phyloP scores from a whole-genome alignment of 176 grass and related monocot genomes.

The Cenchrus purpureus region DNA sequence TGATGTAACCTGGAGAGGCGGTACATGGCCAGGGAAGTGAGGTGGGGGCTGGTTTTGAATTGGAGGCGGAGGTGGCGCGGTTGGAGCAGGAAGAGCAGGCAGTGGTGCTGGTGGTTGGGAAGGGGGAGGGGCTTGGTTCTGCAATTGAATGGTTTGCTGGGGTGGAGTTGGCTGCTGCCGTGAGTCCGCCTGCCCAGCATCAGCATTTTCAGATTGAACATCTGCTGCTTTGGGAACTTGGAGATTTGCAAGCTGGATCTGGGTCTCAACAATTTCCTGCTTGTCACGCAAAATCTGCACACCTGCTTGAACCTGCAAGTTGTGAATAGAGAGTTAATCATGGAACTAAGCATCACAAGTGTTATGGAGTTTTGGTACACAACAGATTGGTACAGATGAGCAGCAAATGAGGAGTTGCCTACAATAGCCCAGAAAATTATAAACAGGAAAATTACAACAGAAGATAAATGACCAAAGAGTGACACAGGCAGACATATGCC shows the following conservation, averaged over 20 bases:
- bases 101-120: constrained; percentile 33
- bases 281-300: constrained; percentile 92
- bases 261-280: constrained; percentile 76
- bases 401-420: neutral
- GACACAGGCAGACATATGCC: neutral
- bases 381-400: constrained; percentile 2
- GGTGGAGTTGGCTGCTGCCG: constrained; percentile 39
- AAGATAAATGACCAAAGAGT: neutral
- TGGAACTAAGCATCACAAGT: neutral
- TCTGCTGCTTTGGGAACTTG: constrained; percentile 56
- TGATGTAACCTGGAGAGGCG: constrained; percentile 53
- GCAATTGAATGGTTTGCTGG: constrained; percentile 52
- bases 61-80: constrained; percentile 53
- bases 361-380: neutral
- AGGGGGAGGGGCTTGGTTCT: constrained; percentile 45
- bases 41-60: constrained; percentile 51
- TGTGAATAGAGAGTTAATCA: constrained; percentile 14
- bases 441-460: neutral
- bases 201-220: constrained; percentile 48
- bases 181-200: constrained; percentile 41
- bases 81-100: constrained; percentile 62
- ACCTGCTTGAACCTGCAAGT: constrained; percentile 70
- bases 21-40: constrained; percentile 52
- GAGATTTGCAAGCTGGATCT: constrained; percentile 74
- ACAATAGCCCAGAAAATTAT: neutral